Conservation (phyloP, 495 filamentous ascomycete species). For the Rhypophila decipiens region DNA sequence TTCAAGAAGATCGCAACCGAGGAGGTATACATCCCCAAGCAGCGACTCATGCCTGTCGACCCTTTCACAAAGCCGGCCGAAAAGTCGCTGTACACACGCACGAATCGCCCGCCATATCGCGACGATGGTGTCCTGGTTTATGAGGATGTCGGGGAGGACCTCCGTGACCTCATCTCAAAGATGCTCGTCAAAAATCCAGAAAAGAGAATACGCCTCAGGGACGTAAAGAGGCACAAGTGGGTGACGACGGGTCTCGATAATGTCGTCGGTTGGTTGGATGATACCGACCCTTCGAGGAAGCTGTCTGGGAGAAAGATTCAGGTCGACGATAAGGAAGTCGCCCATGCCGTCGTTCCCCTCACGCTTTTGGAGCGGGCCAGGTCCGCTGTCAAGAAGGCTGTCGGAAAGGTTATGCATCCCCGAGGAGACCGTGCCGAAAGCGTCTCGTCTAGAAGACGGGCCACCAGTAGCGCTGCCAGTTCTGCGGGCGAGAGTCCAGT, state of each 20-base stretch:
- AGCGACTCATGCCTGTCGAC: slow-evolving; percentile 72
- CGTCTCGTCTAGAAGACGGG: slow-evolving; percentile 45
- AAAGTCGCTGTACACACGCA: slow-evolving; percentile 49
- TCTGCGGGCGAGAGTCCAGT: slow-evolving; percentile 38
- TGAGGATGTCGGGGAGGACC: slow-evolving; percentile 75
- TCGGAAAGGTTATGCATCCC: slow-evolving; percentile 53
- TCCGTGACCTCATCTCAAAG: slow-evolving; percentile 73
- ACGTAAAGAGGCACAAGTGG: slow-evolving; percentile 97
- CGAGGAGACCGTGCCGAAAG: slow-evolving; percentile 50
- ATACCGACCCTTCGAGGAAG: slow-evolving; percentile 78
- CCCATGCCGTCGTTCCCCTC: slow-evolving; percentile 81
- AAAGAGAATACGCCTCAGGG: slow-evolving; percentile 78
- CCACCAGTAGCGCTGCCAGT: slow-evolving; percentile 55
- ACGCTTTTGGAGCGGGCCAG: slow-evolving; percentile 73
- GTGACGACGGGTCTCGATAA: slow-evolving; percentile 74
- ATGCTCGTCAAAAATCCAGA: slow-evolving; percentile 85
- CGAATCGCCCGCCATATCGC: slow-evolving; percentile 41
- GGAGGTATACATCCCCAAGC: slow-evolving; percentile 77
- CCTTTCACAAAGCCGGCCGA: slow-evolving; percentile 44
- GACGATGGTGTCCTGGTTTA: slow-evolving; percentile 68
- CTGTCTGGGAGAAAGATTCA: slow-evolving; percentile 86
- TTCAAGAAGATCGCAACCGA: slow-evolving; percentile 86
- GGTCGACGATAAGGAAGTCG: slow-evolving; percentile 84
- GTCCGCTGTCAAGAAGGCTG: slow-evolving; percentile 61
- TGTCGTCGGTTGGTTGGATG: slow-evolving; percentile 76